Evolutionary conservation across 768 basidiomycete species (phyloP), one percentile per base, ranked within the genome.

Genomic region (Leccinum rimulosum): DNA sequence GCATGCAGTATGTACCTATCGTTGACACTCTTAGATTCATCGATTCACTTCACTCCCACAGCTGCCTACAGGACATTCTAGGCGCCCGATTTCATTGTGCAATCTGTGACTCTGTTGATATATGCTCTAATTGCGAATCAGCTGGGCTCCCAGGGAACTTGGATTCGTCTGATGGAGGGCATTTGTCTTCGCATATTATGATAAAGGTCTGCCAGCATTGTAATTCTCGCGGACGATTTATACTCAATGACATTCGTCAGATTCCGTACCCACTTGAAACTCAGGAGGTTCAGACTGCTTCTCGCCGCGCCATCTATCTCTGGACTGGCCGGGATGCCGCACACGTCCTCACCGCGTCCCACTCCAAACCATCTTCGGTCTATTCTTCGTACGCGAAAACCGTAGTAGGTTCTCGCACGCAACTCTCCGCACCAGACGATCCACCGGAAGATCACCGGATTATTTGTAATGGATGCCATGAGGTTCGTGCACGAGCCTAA

Each of bases 61-160:
- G 95, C 65, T 98, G 95, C 70, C 75, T 90, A 59, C 85, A 88
- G 63, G 93, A 94, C 63, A 95, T 98, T 62, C 82, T 95, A 27
- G 95, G 95, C 17, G 92, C 94, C 15, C 83, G 92, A 4, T 97
- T 94, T 74, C 95, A 94, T 66, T 98, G 95, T 66, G 91, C 91
- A 10, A 85, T 92, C 22, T 98, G 95, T 69, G 84, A 88, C 43
- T 83, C 85, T 8, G 81, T 93, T 43, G 91, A 94, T 66, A 93
- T 94, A 35, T 94, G 93, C 64, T 82, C 88, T 17, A 91, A 92
- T 63, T 94, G 92, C 69, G 92, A 94, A 70, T 87, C 89, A 11
- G 91, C 88, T 28, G 92, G 92, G 30, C 78, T 94, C 35, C 91
- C 92, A 3, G 91, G 91, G 6, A 92, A 91, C 59, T 74, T 93